A percentile compares a stretch with the other conserved stretches of the same genome.
phyloP scores from a whole-genome alignment of 129 eudicot genomes.

The Lactuca sativa region DNA sequence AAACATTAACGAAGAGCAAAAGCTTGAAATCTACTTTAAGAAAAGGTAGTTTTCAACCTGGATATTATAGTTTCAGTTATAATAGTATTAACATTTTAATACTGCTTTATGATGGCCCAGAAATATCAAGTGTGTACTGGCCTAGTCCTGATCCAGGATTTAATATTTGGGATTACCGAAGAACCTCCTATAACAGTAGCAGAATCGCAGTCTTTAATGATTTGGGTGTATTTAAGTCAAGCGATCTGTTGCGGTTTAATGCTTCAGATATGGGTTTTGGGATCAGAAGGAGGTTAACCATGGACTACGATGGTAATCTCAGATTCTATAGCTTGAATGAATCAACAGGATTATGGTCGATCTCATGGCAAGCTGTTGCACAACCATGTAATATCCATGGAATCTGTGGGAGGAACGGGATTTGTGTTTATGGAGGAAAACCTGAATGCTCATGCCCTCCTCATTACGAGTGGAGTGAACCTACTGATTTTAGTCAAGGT shows the following conservation, averaged over 20 bases:
- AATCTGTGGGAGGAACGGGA: slow-evolving; percentile 28
- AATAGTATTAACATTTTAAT: neutral
- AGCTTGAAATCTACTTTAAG: neutral
- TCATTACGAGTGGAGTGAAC: slow-evolving; percentile 24
- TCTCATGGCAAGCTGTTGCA: neutral
- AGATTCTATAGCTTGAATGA: slow-evolving; percentile 51
- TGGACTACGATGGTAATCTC: slow-evolving; percentile 60
- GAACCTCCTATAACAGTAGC: slow-evolving; percentile 44
- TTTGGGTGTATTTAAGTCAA: slow-evolving; percentile 37
- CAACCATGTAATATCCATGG: slow-evolving; percentile 30
- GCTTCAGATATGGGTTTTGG: slow-evolving; percentile 41
- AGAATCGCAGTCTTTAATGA: slow-evolving; percentile 38
- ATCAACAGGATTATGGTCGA: slow-evolving; percentile 35
- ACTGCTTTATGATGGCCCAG: neutral
- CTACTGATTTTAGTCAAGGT: slow-evolving; percentile 41
- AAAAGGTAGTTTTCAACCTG: slow-evolving; percentile 22
- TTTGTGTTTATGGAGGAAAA: slow-evolving; percentile 37
- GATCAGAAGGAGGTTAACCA: slow-evolving; percentile 43
- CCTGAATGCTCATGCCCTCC: slow-evolving; percentile 51
- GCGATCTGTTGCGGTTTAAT: slow-evolving; percentile 33
- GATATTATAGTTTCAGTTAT: slow-evolving; percentile 13
- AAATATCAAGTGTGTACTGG: slow-evolving; percentile 47
- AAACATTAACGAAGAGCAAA: neutral
- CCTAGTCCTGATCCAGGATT: slow-evolving; percentile 27
- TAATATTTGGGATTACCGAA: slow-evolving; percentile 22